A percentile compares a stretch with the other conserved stretches of the same genome.
Conservation (phyloP, 2,329 filamentous ascomycete species). For the Ceratocystis variospora region DNA sequence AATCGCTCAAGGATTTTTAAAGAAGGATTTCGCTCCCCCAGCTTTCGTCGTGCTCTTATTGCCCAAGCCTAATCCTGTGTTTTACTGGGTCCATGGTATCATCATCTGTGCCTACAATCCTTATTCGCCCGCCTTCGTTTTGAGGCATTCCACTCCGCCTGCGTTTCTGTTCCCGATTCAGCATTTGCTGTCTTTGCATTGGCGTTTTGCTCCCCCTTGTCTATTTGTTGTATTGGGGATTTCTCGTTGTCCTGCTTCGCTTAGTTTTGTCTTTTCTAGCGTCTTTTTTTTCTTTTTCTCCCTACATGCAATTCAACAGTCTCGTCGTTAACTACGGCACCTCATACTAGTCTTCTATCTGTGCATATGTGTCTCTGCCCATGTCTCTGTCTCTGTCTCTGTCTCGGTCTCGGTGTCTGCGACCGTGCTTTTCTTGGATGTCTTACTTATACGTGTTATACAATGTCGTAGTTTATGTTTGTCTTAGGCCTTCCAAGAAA, state of each 20-base stretch:
- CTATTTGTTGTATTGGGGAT: background rate
- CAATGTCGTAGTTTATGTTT: background rate
- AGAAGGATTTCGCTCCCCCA: slow-evolving; percentile 5
- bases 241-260: background rate
- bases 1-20: background rate
- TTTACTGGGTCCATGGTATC: background rate
- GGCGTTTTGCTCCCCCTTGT: background rate
- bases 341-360: background rate
- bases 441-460: background rate
- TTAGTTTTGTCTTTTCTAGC: background rate
- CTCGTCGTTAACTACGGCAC: background rate
- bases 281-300: background rate
- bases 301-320: background rate
- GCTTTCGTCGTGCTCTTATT: background rate
- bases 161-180: background rate
- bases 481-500: background rate
- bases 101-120: background rate
- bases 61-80: background rate
- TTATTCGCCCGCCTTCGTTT: background rate
- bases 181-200: background rate
- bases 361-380: background rate
- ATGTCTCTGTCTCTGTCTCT: background rate
- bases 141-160: background rate
- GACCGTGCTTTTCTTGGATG: background rate
- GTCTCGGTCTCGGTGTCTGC: too few relatives aligned